Evolutionary conservation across 2,329 filamentous ascomycete species (phyloP).

Genomic region (Didymella sp.): DNA sequence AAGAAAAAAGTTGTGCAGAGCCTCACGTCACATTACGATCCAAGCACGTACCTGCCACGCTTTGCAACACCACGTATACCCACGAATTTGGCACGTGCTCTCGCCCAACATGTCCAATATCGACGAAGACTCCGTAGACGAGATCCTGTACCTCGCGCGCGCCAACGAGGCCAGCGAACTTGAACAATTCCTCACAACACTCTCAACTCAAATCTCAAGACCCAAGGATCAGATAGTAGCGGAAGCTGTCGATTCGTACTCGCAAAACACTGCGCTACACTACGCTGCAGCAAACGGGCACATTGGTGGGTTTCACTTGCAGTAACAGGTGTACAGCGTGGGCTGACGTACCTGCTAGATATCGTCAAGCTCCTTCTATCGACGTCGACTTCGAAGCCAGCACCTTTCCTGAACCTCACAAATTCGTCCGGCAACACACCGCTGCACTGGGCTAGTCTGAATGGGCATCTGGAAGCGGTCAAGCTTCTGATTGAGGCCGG

Average conservation of each 20-base stretch:
- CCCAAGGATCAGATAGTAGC: constrained; percentile 68
- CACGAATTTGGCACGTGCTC: background rate
- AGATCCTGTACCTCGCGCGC: constrained; percentile 87
- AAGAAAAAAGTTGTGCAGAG: constrained; percentile 20
- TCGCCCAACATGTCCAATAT: constrained; percentile 33
- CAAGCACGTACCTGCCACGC: constrained; percentile 5
- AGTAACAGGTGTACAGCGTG: background rate
- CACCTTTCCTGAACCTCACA: constrained; percentile 66
- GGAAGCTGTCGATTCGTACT: constrained; percentile 74
- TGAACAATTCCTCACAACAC: constrained; percentile 61
- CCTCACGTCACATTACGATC: constrained; percentile 18
- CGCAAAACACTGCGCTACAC: constrained; percentile 81
- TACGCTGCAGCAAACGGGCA: constrained; percentile 94
- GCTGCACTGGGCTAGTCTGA: constrained; percentile 91
- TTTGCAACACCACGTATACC: background rate
- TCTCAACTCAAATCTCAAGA: constrained; percentile 68
- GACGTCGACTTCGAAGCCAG: constrained; percentile 25
- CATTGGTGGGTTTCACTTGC: constrained; percentile 60
- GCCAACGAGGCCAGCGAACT: constrained; percentile 77
- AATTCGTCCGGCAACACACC: constrained; percentile 90
- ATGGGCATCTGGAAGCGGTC: constrained; percentile 82
- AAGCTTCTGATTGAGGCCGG: constrained; percentile 78
- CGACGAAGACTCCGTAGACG: constrained; percentile 81
- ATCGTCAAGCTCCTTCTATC: constrained; percentile 51
- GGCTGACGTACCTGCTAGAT: constrained; percentile 37